phyloP scores from a whole-genome alignment of 1,284 basidiomycete genomes.

The Melampsora americana region DNA sequence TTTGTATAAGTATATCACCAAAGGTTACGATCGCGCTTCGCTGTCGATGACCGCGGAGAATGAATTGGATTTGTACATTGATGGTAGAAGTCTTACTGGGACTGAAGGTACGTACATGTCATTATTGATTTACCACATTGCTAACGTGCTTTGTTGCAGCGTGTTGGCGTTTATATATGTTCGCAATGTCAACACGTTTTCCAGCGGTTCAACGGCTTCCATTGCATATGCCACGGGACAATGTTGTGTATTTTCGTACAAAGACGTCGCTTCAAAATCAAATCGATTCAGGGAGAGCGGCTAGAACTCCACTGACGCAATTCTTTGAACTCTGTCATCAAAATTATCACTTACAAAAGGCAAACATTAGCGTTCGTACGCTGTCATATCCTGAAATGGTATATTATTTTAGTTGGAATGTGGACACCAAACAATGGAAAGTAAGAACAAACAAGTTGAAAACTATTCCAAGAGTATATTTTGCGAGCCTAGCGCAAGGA shows the following conservation, averaged over 20 bases:
- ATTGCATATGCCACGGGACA: not conserved
- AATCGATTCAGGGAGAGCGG: not conserved
- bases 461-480: constrained; percentile 45
- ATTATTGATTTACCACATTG: too few species aligned
- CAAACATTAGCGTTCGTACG: not conserved
- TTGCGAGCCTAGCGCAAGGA: not conserved
- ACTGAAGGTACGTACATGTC: not conserved
- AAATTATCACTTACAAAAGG: not conserved
- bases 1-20: not conserved
- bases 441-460: constrained; percentile 47
- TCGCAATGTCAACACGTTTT: not conserved
- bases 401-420: constrained; percentile 8
- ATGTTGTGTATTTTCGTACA: not conserved
- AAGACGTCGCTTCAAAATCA: not conserved
- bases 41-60: not conserved
- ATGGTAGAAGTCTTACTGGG: not conserved
- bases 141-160: not conserved
- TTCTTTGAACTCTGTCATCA: not conserved
- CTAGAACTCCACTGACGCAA: not conserved
- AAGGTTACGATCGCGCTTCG: not conserved
- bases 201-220: not conserved
- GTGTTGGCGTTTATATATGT: not conserved
- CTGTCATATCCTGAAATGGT: constrained; percentile 11
- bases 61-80: not conserved
- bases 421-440: constrained; percentile 45